Evolutionary conservation across 2,329 filamentous ascomycete genomes (phyloP).

Genomic region (Tolypocladium capitatum): DNA sequence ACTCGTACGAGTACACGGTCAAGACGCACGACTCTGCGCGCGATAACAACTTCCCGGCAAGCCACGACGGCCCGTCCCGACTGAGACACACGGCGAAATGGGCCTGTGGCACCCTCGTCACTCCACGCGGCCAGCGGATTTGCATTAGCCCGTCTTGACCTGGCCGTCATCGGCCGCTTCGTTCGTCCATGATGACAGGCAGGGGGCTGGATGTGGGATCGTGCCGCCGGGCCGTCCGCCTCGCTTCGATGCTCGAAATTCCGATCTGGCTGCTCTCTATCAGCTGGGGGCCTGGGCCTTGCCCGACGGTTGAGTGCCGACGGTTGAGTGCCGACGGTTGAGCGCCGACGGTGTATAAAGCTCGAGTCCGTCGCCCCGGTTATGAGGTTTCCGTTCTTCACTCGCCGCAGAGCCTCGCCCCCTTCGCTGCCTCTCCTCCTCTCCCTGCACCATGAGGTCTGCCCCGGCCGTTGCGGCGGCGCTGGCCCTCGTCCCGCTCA

Average conservation of each 20-base stretch:
- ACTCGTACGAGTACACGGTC: too few relatives aligned
- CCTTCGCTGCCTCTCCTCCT: conserved; percentile 5
- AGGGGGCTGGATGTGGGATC: not conserved
- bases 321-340: not conserved
- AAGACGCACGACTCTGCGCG: too few relatives aligned
- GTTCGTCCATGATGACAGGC: not conserved
- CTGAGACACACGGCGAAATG: not conserved
- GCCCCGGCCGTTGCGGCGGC: conserved; percentile 22
- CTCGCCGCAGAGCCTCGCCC: not conserved
- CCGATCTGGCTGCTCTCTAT: not conserved
- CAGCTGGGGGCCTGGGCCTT: not conserved
- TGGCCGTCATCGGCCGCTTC: too few relatives aligned
- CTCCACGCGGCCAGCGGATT: not conserved
- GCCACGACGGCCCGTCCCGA: too few relatives aligned
- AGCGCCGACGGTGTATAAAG: too few relatives aligned
- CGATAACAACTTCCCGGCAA: too few relatives aligned
- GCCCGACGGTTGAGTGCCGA: not conserved
- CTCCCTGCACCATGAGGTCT: conserved; percentile 5
- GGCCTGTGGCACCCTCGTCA: not conserved
- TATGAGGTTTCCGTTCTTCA: not conserved
- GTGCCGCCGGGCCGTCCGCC: not conserved
- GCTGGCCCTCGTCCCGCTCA: conserved; percentile 21
- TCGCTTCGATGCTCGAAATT: not conserved
- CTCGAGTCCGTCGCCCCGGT: not conserved
- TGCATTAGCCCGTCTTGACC: not conserved